Evolutionary conservation across 345 rosid genomes (phyloP).

Genomic region (Eucalyptus marginata): DNA sequence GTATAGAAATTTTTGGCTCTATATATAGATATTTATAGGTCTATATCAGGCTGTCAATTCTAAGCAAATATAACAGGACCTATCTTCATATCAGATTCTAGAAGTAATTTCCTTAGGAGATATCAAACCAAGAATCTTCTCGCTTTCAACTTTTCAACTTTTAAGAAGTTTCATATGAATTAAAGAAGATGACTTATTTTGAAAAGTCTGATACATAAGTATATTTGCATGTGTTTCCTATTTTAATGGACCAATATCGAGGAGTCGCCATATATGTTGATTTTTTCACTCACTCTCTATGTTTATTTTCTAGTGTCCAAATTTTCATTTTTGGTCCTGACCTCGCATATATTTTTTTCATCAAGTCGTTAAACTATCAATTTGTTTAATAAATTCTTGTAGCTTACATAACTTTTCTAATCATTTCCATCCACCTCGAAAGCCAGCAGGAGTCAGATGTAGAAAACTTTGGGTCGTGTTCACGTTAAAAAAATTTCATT

Average conservation of each 20-base stretch:
- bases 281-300: not conserved
- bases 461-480: not conserved
- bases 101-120: not conserved
- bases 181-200: not conserved
- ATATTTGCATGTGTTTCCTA: not conserved
- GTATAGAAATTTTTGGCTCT: not conserved
- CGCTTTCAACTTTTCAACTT: not conserved
- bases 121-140: not conserved
- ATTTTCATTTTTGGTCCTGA: not conserved
- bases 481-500: not conserved
- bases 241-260: not conserved
- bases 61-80: not conserved
- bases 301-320: not conserved
- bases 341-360: not conserved
- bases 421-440: not conserved
- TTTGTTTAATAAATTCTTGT: not conserved
- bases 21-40: not conserved
- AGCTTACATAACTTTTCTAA: not conserved
- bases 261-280: not conserved
- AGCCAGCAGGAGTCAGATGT: not conserved
- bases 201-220: not conserved
- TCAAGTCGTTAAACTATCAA: not conserved
- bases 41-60: not conserved
- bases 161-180: not conserved
- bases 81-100: not conserved